Conservation (phyloP, 2,329 filamentous ascomycete species). For the Sclerotinia trifoliorum region DNA sequence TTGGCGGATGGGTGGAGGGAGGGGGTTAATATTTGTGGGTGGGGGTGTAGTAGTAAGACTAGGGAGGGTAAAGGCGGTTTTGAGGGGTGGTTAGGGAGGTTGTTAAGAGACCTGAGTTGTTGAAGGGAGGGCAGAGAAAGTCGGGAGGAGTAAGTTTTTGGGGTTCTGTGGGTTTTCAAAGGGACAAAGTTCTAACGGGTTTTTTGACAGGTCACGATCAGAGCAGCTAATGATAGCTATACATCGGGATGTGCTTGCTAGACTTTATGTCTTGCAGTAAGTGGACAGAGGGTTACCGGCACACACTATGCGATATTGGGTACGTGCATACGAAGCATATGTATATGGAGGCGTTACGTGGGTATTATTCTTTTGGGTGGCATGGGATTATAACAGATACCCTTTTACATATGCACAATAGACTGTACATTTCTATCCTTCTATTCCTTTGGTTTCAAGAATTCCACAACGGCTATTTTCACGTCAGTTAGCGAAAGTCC, state of each 20-base stretch:
- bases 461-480: constrained; percentile 59
- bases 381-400: constrained; percentile 36
- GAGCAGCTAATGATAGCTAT: not conserved
- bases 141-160: constrained; percentile 29
- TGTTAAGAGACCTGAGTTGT: constrained; percentile 47
- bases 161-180: not conserved
- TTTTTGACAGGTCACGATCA: constrained; percentile 20
- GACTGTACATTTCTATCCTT: constrained; percentile 35
- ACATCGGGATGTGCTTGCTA: constrained; percentile 22
- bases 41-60: constrained; percentile 55
- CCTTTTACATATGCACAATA: constrained; percentile 35
- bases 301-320: not conserved
- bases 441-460: constrained; percentile 53
- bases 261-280: not conserved
- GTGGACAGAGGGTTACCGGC: not conserved
- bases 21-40: constrained; percentile 43
- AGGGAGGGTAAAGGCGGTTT: constrained; percentile 50
- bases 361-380: constrained; percentile 24
- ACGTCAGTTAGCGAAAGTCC: constrained; percentile 22
- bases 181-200: constrained; percentile 28
- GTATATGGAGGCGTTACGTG: constrained; percentile 24
- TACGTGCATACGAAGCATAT: constrained; percentile 1
- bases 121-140: constrained; percentile 38
- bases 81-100: constrained; percentile 51
- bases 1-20: constrained; percentile 42